Base-by-base conservation (phyloP, 75 land plant species). In the Pinus tabuliformis region DNA sequence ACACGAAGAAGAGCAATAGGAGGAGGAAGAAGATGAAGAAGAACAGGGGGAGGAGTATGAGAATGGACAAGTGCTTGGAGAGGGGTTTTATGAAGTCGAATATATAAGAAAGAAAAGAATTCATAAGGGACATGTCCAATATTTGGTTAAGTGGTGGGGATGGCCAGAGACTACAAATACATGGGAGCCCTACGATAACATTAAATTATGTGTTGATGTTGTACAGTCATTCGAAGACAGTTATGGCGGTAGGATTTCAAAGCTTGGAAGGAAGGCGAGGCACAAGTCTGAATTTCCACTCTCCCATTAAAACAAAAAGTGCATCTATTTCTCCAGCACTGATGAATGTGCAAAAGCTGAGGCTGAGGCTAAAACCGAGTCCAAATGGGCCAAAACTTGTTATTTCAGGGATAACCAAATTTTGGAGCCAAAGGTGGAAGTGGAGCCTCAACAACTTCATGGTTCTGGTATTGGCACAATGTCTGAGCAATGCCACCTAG, bases 111-210 rank as follows among this genome's bases (percentile, higher is more conserved):
- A 84, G 78, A 89, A 89, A 78, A 74, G 93, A 28, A 76, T 78
- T 45, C 83, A 85, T 33, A 91, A 89, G 98, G 96, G 96, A 4
- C 78, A 88, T 84, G 75, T 83, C 72, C 94, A 93, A 81, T 93
- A 89, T 79, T 84, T 95, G 18, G 88, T 95, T 57, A 95, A 95
- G 84, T 95, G 98, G 98, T 95, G 90, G 57, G 97, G 88, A 6
- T 96, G 97, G 97, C 90, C 99, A 4, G 99, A 96, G 85, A 89
- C 83, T 8, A 90, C 87, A 20, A 96, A 96, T 73, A 96, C 99
- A 4, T 96, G 99, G 99, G 99, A 96, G 73, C 99, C 99, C 22
- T 77, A 79, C 62, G 93, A 89, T 59, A 89, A 96, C 77, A 74
- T 96, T 37, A 75, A 78, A 76, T 62, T 83, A 28, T 92, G 95